Conservation (phyloP, 1,284 basidiomycete genomes). For the Retiboletus flavoniger region DNA sequence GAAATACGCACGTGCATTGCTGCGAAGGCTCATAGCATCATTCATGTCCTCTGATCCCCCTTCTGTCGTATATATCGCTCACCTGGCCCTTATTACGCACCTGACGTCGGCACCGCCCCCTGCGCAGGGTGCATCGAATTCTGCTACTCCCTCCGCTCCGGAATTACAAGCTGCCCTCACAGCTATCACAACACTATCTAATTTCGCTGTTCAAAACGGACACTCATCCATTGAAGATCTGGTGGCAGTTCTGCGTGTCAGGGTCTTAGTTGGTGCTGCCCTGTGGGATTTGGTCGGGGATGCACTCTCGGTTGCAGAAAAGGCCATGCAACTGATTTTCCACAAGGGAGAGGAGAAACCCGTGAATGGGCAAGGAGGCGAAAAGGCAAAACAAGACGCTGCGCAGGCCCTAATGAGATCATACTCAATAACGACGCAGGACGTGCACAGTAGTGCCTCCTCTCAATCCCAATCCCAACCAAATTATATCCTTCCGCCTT, state of each 20-base stretch:
- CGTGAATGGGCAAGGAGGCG: constrained; percentile 5
- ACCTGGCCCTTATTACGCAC: constrained; percentile 53
- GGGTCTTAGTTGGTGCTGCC: constrained; percentile 49
- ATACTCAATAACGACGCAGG: constrained; percentile 31
- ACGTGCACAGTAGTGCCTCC: constrained; percentile 26
- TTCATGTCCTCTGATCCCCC: constrained; percentile 49
- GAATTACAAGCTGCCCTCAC: constrained; percentile 40
- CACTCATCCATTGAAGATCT: constrained; percentile 50
- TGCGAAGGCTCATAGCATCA: constrained; percentile 54
- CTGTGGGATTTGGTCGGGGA: constrained; percentile 51
- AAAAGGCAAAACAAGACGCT: constrained; percentile 19
- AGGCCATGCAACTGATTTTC: constrained; percentile 43
- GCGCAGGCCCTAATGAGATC: constrained; percentile 26
- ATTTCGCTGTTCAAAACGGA: constrained; percentile 37
- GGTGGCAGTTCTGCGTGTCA: constrained; percentile 49
- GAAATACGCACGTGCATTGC: constrained; percentile 55
- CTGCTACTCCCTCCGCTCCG: constrained; percentile 11
- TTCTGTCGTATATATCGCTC: constrained; percentile 49
- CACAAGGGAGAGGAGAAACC: constrained; percentile 7
- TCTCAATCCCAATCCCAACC: constrained; percentile 32
- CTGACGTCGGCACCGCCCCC: constrained; percentile 31
- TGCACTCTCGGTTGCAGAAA: constrained; percentile 47
- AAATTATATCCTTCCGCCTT: background rate
- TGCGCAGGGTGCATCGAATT: constrained; percentile 1
- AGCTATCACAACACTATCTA: constrained; percentile 44